These are phyloP conservation scores for Fraxinus excelsior DNA, from an alignment of 257 asterid species.

Conservation along the genomic window DNA sequence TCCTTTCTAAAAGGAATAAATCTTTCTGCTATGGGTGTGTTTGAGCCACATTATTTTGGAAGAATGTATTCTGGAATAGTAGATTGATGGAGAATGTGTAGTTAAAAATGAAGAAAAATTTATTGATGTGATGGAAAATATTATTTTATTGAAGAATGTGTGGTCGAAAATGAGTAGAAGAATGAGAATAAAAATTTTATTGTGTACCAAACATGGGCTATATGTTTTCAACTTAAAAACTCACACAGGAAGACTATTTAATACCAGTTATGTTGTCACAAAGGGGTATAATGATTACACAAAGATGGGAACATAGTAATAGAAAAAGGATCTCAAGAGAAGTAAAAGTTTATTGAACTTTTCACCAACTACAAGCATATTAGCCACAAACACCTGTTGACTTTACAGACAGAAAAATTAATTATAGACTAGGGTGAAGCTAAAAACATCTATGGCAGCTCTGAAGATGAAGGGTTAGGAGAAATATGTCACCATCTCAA, in stretches of 20 bases:
- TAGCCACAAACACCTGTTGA: conserved; percentile 18
- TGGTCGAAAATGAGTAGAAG: too few species aligned
- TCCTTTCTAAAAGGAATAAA: neutral
- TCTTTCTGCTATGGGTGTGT: neutral
- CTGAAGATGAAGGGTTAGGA: conserved; percentile 19
- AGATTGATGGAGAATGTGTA: too few species aligned
- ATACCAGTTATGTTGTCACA: neutral
- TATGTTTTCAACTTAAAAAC: neutral
- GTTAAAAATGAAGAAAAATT: too few species aligned
- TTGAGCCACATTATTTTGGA: too few species aligned
- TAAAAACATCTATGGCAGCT: conserved; percentile 9
- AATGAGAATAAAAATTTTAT: too few species aligned
- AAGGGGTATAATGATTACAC: neutral
- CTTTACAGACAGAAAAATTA: neutral
- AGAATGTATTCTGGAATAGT: too few species aligned
- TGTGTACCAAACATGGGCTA: too few species aligned
- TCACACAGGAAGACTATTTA: neutral
- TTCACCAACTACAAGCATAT: conserved; percentile 16
- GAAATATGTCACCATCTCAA: conserved; percentile 71
- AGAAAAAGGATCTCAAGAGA: neutral
- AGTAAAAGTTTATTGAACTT: neutral
- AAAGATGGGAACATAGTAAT: neutral
- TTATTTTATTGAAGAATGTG: too few species aligned
- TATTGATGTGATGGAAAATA: too few species aligned
- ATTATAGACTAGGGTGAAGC: neutral